phyloP scores from a whole-genome alignment of 164 flowering plant genomes.

The Liriodendron chinense region DNA sequence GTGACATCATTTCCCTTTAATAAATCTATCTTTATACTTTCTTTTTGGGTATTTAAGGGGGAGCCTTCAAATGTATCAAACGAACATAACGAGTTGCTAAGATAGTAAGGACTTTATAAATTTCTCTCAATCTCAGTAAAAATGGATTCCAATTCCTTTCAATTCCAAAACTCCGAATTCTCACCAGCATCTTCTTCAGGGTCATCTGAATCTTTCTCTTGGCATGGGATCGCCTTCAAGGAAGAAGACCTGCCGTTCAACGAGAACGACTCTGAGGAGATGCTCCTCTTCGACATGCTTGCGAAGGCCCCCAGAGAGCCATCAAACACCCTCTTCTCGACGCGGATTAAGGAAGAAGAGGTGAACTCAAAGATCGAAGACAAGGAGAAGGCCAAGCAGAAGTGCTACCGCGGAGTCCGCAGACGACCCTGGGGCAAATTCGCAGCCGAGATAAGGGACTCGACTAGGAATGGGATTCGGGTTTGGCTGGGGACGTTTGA shows the following conservation, averaged over 20 bases:
- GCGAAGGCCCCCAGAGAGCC: slow-evolving; percentile 22
- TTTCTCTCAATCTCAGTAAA: slow-evolving; percentile 10
- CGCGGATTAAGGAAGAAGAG: slow-evolving; percentile 23
- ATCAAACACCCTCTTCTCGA: background rate
- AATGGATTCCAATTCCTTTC: slow-evolving; percentile 15
- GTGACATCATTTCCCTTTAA: too few relatives aligned
- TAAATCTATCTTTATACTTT: background rate
- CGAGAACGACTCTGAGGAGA: slow-evolving; percentile 57
- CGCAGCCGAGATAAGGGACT: slow-evolving; percentile 73
- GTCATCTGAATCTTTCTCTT: slow-evolving; percentile 16
- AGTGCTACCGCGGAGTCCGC: slow-evolving; percentile 40
- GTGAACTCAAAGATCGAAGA: slow-evolving; percentile 17
- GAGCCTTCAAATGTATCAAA: background rate
- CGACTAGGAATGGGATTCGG: slow-evolving; percentile 57
- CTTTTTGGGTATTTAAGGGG: background rate
- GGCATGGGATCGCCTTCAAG: slow-evolving; percentile 3
- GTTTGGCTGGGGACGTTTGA: slow-evolving; percentile 85
- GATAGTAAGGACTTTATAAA: background rate
- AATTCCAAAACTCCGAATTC: slow-evolving; percentile 20
- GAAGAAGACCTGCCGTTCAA: slow-evolving; percentile 42
- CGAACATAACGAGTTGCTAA: background rate
- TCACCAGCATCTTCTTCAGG: slow-evolving; percentile 20
- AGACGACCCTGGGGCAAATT: slow-evolving; percentile 64
- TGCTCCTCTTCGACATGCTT: slow-evolving; percentile 44
- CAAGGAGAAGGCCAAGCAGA: slow-evolving; percentile 9